A percentile compares a stretch with the other conserved stretches of the same genome.
phyloP scores from a whole-genome alignment of 129 eudicot genomes.

The Arctium minus region DNA sequence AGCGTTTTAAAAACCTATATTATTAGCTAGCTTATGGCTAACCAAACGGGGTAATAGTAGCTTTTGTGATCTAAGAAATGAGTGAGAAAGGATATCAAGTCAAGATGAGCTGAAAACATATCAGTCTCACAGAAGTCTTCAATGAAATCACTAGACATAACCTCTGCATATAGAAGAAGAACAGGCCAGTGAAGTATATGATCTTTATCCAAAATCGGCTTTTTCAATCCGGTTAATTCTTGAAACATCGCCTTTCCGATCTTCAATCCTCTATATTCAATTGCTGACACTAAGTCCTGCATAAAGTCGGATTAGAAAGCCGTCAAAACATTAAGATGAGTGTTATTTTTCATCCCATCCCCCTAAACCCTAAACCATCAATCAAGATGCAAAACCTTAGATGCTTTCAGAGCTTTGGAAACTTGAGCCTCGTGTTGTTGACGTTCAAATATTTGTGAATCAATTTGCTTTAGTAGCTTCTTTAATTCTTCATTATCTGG shows the following conservation, averaged over 20 bases:
- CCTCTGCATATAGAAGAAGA: slow-evolving; percentile 87
- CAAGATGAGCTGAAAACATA: slow-evolving; percentile 85
- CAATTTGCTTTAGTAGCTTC: slow-evolving; percentile 55
- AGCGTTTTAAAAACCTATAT: too few relatives aligned
- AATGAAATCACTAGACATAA: slow-evolving; percentile 89
- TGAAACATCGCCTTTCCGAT: slow-evolving; percentile 75
- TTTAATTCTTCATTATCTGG: slow-evolving; percentile 75
- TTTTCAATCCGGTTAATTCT: slow-evolving; percentile 78
- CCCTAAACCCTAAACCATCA: background rate
- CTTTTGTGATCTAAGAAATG: background rate
- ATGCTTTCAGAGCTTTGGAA: slow-evolving; percentile 52
- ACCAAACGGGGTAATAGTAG: background rate
- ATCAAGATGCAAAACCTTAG: slow-evolving; percentile 53
- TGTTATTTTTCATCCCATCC: background rate
- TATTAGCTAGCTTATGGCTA: background rate
- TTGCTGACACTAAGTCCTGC: slow-evolving; percentile 70
- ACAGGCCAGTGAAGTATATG: slow-evolving; percentile 96
- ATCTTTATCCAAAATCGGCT: slow-evolving; percentile 66
- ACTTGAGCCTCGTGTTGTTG: slow-evolving; percentile 65
- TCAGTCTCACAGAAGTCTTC: slow-evolving; percentile 98
- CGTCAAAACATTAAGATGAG: background rate
- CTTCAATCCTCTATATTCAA: slow-evolving; percentile 67
- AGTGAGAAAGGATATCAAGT: slow-evolving; percentile 77
- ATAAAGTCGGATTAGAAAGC: slow-evolving; percentile 13
- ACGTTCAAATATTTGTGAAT: slow-evolving; percentile 43